Base-by-base conservation (phyloP, 1,284 basidiomycete genomes). In the Mycena sp. region DNA sequence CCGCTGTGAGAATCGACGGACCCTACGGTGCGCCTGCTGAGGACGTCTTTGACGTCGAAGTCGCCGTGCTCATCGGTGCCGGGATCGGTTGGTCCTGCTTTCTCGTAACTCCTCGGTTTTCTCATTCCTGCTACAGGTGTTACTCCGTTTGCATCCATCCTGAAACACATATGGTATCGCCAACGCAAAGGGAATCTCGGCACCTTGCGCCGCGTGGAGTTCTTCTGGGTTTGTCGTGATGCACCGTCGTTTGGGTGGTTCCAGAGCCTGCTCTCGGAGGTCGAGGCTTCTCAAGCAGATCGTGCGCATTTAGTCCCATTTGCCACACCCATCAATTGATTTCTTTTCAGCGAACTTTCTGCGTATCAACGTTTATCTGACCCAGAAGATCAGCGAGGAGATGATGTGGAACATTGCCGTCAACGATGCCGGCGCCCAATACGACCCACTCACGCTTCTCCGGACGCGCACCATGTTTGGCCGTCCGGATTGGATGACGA, bases 161-260 rank as follows among this genome's bases (percentile, higher is more conserved):
- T 96, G 65, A 96, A 95, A 40, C 91, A 95, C 72, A 93, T 96
- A 63, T 95, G 94, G 94, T 95, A 95, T 78, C 87, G 87, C 69
- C 93, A 95, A 75, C 89, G 87, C 77, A 86, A 84, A 64, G 89
- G 90, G 23, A 84, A 87, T 55, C 80, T 95, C 26, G 91, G 92
- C 29, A 86, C 87, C 32, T 85, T 96, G 54, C 88, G 88, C 55
- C 88, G 92, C 48, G 94, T 96, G 63, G 93, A 95, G 71, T 95
- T 96, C 77, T 92, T 96, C 80, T 96, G 94, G 95, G 85, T 94
- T 63, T 93, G 91, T 75, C 89, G 92, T 74, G 92, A 94, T 70
- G 88, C 91, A 9, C 91, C 92, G 11, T 93, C 92, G 17, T 95
- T 96, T 72, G 93, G 93, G 69, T 96, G 95, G 94, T 96, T 96